phyloP scores from a whole-genome alignment of 1,139 yeast species.

The Geotrichum macrosporum region DNA sequence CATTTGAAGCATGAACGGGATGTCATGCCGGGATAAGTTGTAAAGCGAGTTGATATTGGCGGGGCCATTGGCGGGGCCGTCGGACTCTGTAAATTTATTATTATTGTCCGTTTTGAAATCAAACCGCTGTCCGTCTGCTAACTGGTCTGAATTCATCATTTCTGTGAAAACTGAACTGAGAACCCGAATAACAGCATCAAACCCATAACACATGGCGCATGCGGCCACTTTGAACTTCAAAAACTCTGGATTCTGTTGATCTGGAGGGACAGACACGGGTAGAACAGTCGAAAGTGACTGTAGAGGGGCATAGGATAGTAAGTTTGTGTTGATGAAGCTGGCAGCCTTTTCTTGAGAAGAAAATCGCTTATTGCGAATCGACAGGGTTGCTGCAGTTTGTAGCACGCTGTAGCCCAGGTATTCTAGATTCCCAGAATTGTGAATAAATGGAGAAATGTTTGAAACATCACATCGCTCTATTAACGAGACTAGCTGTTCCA shows the following conservation, averaged over 20 bases:
- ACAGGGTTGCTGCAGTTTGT: slow-evolving; percentile 51
- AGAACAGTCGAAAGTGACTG: slow-evolving; percentile 11
- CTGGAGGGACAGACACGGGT: slow-evolving; percentile 10
- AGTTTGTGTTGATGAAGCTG: not conserved
- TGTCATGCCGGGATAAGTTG: not conserved
- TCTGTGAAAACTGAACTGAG: slow-evolving; percentile 44
- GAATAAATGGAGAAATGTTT: slow-evolving; percentile 1
- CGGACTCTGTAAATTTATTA: too few relatives aligned
- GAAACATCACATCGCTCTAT: slow-evolving; percentile 12
- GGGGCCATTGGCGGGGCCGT: too few relatives aligned
- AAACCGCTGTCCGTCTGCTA: slow-evolving; percentile 32
- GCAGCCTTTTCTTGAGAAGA: slow-evolving; percentile 1
- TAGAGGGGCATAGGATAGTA: slow-evolving; percentile 5
- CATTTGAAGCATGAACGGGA: slow-evolving; percentile 2
- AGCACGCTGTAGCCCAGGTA: slow-evolving; percentile 54
- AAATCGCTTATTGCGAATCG: slow-evolving; percentile 43
- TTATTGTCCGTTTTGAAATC: not conserved
- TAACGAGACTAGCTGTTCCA: slow-evolving; percentile 7
- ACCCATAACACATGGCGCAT: slow-evolving; percentile 5
- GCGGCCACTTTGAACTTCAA: slow-evolving; percentile 46
- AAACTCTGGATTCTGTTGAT: slow-evolving; percentile 7
- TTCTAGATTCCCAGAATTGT: slow-evolving; percentile 39
- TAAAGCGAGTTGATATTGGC: too few relatives aligned
- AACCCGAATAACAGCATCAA: slow-evolving; percentile 9
- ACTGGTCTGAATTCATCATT: slow-evolving; percentile 59